phyloP scores from a whole-genome alignment of 1,284 basidiomycete genomes.

The Leucoagaricus sp. region DNA sequence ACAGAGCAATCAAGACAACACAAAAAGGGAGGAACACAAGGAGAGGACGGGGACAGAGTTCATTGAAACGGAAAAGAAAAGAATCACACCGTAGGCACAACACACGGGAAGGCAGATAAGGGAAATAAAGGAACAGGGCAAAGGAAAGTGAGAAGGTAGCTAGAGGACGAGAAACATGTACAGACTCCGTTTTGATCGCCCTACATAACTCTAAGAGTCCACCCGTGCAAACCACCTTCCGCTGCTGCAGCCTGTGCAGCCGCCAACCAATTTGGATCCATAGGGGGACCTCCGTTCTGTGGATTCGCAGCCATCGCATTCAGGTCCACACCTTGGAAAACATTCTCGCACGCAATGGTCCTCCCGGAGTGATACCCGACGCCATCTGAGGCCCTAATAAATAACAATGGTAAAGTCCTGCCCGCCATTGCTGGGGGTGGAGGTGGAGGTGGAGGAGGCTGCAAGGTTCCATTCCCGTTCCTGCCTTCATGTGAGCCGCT shows the following conservation, averaged over 20 bases:
- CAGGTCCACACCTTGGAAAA: conserved; percentile 66
- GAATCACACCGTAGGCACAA: not conserved
- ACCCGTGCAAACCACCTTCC: conserved; percentile 59
- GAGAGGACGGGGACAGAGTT: not conserved
- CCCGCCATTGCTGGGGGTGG: conserved; percentile 57
- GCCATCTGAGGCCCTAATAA: conserved; percentile 75
- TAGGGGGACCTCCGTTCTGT: conserved; percentile 34
- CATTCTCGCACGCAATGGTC: conserved; percentile 81
- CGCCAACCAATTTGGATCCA: conserved; percentile 65
- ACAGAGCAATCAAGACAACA: conserved; percentile 15
- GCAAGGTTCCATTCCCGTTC: conserved; percentile 24
- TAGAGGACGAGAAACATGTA: conserved; percentile 6
- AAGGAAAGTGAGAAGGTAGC: conserved; percentile 8
- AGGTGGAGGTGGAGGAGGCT: conserved; percentile 31
- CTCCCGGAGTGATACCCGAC: conserved; percentile 84
- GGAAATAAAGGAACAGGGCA: conserved; percentile 10
- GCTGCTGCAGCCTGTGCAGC: conserved; percentile 57
- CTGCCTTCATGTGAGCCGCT: conserved; percentile 22
- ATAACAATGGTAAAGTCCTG: conserved; percentile 66
- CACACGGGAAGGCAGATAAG: not conserved
- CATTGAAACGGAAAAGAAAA: not conserved
- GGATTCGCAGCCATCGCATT: conserved; percentile 36
- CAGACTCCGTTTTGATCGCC: not conserved
- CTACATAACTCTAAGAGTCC: conserved; percentile 78
- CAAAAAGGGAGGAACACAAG: not conserved